These are phyloP conservation scores for Lasiosphaeris hirsuta DNA, from an alignment of 495 filamentous ascomycete genomes.

Conservation along the genomic window DNA sequence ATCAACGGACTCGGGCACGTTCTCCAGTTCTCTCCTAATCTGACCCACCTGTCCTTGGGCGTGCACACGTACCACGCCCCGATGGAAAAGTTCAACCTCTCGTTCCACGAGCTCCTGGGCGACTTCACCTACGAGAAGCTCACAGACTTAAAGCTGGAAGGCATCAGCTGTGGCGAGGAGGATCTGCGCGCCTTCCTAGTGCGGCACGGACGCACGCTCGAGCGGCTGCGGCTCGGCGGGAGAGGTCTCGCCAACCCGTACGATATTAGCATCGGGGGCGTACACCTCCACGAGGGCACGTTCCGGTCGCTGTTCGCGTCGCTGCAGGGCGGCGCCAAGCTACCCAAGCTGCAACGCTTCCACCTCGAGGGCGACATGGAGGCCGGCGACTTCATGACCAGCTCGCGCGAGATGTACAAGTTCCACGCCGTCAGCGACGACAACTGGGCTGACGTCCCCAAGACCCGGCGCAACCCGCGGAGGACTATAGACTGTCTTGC, in stretches of 20 bases:
- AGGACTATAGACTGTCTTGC: slow-evolving; percentile 40
- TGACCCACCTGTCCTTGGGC: slow-evolving; percentile 40
- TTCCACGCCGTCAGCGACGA: slow-evolving; percentile 44
- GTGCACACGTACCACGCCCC: slow-evolving; percentile 43
- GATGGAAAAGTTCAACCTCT: slow-evolving; percentile 39
- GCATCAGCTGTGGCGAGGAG: slow-evolving; percentile 41
- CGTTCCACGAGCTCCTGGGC: slow-evolving; percentile 37
- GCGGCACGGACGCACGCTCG: slow-evolving; percentile 39
- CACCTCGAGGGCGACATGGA: slow-evolving; percentile 47
- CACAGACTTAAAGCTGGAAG: slow-evolving; percentile 44
- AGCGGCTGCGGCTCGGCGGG: slow-evolving; percentile 43
- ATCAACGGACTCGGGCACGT: slow-evolving; percentile 45
- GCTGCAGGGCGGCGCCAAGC: slow-evolving; percentile 26
- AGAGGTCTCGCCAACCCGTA: slow-evolving; percentile 39
- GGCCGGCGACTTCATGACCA: slow-evolving; percentile 35
- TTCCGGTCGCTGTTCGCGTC: slow-evolving; percentile 40
- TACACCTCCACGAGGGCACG: slow-evolving; percentile 43
- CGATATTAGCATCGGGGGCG: slow-evolving; percentile 41
- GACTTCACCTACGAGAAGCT: slow-evolving; percentile 37
- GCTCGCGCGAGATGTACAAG: slow-evolving; percentile 40
- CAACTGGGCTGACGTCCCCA: slow-evolving; percentile 34
- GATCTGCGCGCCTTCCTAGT: slow-evolving; percentile 43
- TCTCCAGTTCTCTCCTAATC: slow-evolving; percentile 36
- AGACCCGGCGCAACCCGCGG: slow-evolving; percentile 24
- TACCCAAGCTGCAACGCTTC: slow-evolving; percentile 37